Evolutionary conservation across 768 basidiomycete species (phyloP).

Genomic region (Multifurca ochricompacta): DNA sequence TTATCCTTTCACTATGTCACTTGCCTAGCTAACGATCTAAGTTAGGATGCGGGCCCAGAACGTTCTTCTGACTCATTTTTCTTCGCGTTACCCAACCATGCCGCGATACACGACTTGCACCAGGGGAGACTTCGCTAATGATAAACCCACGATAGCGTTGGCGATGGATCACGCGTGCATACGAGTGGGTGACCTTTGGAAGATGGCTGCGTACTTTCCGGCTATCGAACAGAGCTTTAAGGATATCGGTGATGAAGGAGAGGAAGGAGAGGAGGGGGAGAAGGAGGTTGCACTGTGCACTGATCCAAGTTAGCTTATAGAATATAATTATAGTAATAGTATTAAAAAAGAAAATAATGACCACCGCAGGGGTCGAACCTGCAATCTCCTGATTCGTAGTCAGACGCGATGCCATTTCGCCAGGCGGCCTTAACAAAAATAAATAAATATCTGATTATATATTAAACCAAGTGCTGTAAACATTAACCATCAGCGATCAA

Average conservation of each 20-base stretch:
- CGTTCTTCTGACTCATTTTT: conserved; percentile 92
- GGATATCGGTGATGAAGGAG: conserved; percentile 47
- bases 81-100: conserved; percentile 86
- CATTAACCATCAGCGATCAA: no score
- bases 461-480: no score
- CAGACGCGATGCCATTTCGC: conserved; percentile 95
- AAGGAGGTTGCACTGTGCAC: conserved; percentile 16
- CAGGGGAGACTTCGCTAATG: conserved; percentile 10
- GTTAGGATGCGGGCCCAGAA: conserved; percentile 77
- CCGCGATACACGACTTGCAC: conserved; percentile 34
- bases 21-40: not conserved
- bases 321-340: no score
- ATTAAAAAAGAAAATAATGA: conserved; percentile 33
- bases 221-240: conserved; percentile 57
- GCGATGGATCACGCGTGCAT: conserved; percentile 79
- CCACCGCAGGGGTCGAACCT: conserved; percentile 91
- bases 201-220: conserved; percentile 65
- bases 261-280: conserved; percentile 36
- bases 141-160: conserved; percentile 43
- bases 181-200: conserved; percentile 76
- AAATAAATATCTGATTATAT: no score
- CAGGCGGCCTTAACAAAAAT: conserved; percentile 51
- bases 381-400: conserved; percentile 95
- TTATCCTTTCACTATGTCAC: conserved; percentile 20
- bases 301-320: conserved; percentile 12